Evolutionary conservation across 1,139 yeast species (phyloP), one percentile per base, ranked within the genome.

Genomic region (Yamadazyma triangularis): DNA sequence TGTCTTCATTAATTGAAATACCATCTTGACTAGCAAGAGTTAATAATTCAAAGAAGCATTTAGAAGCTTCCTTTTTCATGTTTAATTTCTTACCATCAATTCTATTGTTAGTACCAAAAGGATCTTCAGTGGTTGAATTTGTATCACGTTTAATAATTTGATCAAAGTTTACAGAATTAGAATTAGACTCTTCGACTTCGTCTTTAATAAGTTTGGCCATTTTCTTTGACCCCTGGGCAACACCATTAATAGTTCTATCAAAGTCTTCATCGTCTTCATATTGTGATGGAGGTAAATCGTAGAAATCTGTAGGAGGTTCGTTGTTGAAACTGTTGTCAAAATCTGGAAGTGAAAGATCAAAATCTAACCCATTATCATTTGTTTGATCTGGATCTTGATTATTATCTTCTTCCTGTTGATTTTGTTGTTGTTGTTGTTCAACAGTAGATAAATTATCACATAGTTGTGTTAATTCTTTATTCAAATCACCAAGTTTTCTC

Each of bases 1-100:
- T 25, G 10, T 65, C 61, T 59, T 88, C 96, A 19, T 73, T 58
- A 27, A 88, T 55, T 14, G 65, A 59, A 30, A 88, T 60, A 30
- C 89, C 80, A 45, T 83, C 91, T 34, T 78, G 69, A 7, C 94
- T 83, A 1, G 95, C 94, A 40, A 88, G 63, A 1, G 87, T 91
- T 46, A 89, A 65, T 51, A 88, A 56, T 51, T 88, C 95, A 49
- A 88, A 87, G 56, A 88, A 88, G 40, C 85, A 73, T 47, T 77
- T 74, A 8, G 88, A 74, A 1, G 89, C 91, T 44, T 81, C 79
- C 40, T 65, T 65, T 44, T 71, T 74, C 28, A 70, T 64, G 35
- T 64, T 62, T 6, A 62, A 39, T 14, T 34, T 48, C n/a, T 41
- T 42, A 3, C 42, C 27, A 2, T 40, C 40, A 1, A 40, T 35